A percentile compares a stretch with the other conserved stretches of the same genome.
These are phyloP conservation scores for Penicillium arizonense DNA, from an alignment of 495 filamentous ascomycete genomes.

Conservation along the genomic window DNA sequence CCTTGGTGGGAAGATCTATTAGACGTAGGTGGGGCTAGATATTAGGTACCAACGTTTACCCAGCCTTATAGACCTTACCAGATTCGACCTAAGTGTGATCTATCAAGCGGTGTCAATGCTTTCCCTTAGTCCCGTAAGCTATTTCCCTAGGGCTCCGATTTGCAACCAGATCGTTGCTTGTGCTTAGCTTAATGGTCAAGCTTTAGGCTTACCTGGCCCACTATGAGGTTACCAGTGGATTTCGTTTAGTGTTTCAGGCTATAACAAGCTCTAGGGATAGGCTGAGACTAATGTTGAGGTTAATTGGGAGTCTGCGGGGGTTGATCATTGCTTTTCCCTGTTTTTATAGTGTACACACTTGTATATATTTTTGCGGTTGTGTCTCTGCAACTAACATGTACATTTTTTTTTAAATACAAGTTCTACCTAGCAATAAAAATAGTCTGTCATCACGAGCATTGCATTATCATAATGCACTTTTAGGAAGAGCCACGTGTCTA, in stretches of 20 bases:
- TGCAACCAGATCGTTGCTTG: constrained; percentile 10
- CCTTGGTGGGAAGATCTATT: not conserved
- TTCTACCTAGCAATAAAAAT: too few relatives aligned
- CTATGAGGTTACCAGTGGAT: constrained; percentile 16
- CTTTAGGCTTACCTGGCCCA: constrained; percentile 24
- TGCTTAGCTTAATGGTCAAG: constrained; percentile 10
- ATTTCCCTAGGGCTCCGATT: constrained; percentile 6
- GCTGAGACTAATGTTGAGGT: not conserved
- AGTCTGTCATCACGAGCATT: too few relatives aligned
- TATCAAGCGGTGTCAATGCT: not conserved
- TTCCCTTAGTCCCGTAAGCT: too few relatives aligned
- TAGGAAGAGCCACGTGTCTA: not conserved
- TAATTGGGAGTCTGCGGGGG: not conserved
- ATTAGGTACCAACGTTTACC: not conserved
- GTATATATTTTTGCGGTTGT: too few relatives aligned
- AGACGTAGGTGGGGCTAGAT: not conserved
- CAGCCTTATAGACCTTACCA: constrained; percentile 1
- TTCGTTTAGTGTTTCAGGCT: constrained; percentile 7
- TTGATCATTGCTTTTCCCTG: not conserved
- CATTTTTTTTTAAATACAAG: too few relatives aligned
- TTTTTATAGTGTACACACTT: not conserved
- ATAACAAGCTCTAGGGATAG: not conserved
- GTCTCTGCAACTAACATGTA: too few relatives aligned
- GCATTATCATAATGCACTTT: not conserved
- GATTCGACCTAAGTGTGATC: constrained; percentile 5